These are phyloP conservation scores for Raddia distichophylla DNA, from an alignment of 176 grass and related monocot genomes.

Conservation along the genomic window DNA sequence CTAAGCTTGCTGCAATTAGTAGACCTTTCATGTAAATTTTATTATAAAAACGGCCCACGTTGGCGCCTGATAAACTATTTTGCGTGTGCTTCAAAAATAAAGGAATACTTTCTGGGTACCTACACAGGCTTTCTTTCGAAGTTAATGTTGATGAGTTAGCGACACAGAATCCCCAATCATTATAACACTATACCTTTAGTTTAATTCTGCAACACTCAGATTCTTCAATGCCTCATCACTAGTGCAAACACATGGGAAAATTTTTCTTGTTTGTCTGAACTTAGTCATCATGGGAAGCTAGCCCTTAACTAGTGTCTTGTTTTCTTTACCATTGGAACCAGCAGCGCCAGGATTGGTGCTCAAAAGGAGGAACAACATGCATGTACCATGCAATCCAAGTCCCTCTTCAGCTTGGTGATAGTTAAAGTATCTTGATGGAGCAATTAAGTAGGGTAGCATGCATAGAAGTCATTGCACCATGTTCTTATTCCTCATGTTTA, in stretches of 20 bases:
- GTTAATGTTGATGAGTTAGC: conserved; percentile 34
- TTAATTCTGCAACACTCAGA: conserved; percentile 34
- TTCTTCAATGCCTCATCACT: conserved; percentile 11
- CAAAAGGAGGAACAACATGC: conserved; percentile 36
- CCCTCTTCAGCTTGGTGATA: conserved; percentile 39
- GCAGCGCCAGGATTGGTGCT: conserved; percentile 22
- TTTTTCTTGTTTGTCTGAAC: conserved; percentile 38
- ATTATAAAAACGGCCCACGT: conserved; percentile 6
- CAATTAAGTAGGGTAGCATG: conserved; percentile 42
- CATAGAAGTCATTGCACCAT: conserved; percentile 39
- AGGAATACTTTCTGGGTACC: conserved; percentile 31
- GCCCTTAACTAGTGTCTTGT: conserved; percentile 21
- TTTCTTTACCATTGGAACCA: conserved; percentile 42
- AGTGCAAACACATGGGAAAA: conserved; percentile 38
- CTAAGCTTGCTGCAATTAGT: conserved; percentile 26
- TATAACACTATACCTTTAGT: conserved; percentile 23
- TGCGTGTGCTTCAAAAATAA: not conserved
- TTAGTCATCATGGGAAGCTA: conserved; percentile 36
- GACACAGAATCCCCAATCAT: conserved; percentile 47
- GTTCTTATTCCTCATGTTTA: conserved; percentile 48
- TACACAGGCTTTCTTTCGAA: conserved; percentile 22
- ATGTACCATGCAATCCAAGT: conserved; percentile 28
- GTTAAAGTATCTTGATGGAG: conserved; percentile 28
- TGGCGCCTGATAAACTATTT: not conserved
- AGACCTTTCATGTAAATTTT: conserved; percentile 38